A percentile compares a stretch with the other conserved stretches of the same genome.
Evolutionary conservation across 2,329 filamentous ascomycete genomes (phyloP).

Genomic region (Arthrobotrys pseudoclavata): DNA sequence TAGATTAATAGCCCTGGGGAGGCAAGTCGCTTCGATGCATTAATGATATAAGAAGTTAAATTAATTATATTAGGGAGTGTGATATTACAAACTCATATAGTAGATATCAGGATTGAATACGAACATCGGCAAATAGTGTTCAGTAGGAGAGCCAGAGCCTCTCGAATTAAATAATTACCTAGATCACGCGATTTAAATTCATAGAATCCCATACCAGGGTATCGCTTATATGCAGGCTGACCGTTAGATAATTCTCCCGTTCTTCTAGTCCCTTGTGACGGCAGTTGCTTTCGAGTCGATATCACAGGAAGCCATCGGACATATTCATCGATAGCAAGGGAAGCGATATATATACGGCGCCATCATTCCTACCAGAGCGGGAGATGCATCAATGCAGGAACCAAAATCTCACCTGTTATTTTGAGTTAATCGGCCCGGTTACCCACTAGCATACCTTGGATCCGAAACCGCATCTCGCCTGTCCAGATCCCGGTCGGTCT

Average conservation of each 20-base stretch:
- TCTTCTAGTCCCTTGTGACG: constrained; percentile 39
- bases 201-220: constrained; percentile 5
- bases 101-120: background rate
- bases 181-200: background rate
- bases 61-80: background rate
- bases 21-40: background rate
- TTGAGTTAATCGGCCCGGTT: constrained; percentile 33
- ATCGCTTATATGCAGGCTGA: constrained; percentile 45
- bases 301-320: background rate
- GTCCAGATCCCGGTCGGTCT: background rate
- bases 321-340: background rate
- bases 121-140: background rate
- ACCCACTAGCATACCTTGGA: constrained; percentile 43
- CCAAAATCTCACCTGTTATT: constrained; percentile 6
- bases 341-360: background rate
- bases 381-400: constrained; percentile 35
- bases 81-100: background rate
- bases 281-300: constrained; percentile 23
- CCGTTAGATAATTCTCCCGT: constrained; percentile 35
- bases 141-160: background rate
- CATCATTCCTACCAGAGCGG: background rate
- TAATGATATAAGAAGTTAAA: background rate
- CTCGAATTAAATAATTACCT: background rate
- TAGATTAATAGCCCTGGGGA: background rate
- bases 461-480: constrained; percentile 39